Conservation (phyloP, 352 stramenopile genomes). For the Elongisporangium anandrum region DNA sequence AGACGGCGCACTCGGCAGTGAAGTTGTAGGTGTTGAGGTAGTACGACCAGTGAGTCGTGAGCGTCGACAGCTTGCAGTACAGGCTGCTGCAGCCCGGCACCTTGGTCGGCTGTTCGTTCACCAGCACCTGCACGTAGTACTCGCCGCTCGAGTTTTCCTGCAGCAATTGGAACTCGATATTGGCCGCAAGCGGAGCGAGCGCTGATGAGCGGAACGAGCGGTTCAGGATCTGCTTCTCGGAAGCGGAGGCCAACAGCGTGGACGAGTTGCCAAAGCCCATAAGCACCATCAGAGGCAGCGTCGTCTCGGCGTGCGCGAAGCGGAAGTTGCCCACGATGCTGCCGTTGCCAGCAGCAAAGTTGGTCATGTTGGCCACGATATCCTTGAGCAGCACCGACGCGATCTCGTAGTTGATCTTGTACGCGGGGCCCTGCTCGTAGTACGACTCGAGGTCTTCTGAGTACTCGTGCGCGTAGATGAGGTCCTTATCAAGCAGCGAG, state of each 20-base stretch:
- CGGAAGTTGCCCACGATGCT: constrained; percentile 37
- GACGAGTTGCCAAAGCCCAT: constrained; percentile 44
- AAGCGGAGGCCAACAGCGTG: constrained; percentile 28
- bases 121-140: constrained; percentile 47
- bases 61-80: constrained; percentile 39
- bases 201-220: constrained; percentile 54
- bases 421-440: constrained; percentile 53
- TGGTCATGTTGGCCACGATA: constrained; percentile 43
- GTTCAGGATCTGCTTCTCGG: constrained; percentile 26
- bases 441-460: constrained; percentile 64
- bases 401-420: constrained; percentile 77
- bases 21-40: constrained; percentile 49
- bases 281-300: constrained; percentile 59
- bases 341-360: constrained; percentile 28
- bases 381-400: constrained; percentile 55
- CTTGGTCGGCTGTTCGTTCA: constrained; percentile 24
- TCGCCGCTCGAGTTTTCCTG: constrained; percentile 25
- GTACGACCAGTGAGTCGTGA: constrained; percentile 47
- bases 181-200: constrained; percentile 61
- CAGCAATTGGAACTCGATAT: constrained; percentile 72
- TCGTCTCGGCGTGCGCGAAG: constrained; percentile 77
- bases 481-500: constrained; percentile 35
- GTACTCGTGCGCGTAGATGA: constrained; percentile 54
- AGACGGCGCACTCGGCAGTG: constrained; percentile 21
- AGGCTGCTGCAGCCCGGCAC: constrained; percentile 38